Evolutionary conservation across 225 moss, liverwort and hornwort species (phyloP), one percentile per base, ranked within the genome.

Genomic region (Polytrichum commune): DNA sequence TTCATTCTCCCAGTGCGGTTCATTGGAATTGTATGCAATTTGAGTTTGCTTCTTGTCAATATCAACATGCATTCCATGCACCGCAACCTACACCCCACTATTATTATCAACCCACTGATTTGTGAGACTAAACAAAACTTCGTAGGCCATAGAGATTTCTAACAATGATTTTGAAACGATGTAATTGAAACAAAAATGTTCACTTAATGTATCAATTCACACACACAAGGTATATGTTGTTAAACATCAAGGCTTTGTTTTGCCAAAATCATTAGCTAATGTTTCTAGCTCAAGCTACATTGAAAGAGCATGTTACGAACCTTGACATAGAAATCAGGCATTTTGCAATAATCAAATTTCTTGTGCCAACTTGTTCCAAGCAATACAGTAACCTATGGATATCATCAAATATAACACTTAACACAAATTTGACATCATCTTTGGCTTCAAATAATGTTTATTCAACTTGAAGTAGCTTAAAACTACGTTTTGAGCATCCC

Each of bases 311-410:
- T 60, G 4, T 60, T n/a, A n/a, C 60, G 10, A 5, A 96, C 96
- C 91, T 89, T 90, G 18, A 92, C 92, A 75, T 87, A 95, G 70
- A 95, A 94, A 60, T 98, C 97, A 18, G 95, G 95, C 62, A 85
- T 87, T 81, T 91, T 94, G 32, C 90, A 73, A 27, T 74, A 0
- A 72, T 98, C 95, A 64, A 93, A 95, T 65, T 82, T 62, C 67
- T 80, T 91, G 73, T 95, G 91, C 97, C 97, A 98, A 60, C 89
- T 84, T 55, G 97, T 93, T 22, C 94, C 95, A 32, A 94, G 53
- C 5, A 98, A 66, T 23, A 98, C 67, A 70, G 64, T 95, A 54
- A 98, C 88, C 97, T 98, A 82, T 58, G 62, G 13, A 46, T 0
- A 13, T 13, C 3, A 46, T 46, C 25, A 70, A 56, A 23, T 23